Percentiles rank a stretch among this genome's conserved stretches.
These are phyloP conservation scores for Globisporangium spiculum DNA, from an alignment of 352 stramenopile species.

Conservation along the genomic window DNA sequence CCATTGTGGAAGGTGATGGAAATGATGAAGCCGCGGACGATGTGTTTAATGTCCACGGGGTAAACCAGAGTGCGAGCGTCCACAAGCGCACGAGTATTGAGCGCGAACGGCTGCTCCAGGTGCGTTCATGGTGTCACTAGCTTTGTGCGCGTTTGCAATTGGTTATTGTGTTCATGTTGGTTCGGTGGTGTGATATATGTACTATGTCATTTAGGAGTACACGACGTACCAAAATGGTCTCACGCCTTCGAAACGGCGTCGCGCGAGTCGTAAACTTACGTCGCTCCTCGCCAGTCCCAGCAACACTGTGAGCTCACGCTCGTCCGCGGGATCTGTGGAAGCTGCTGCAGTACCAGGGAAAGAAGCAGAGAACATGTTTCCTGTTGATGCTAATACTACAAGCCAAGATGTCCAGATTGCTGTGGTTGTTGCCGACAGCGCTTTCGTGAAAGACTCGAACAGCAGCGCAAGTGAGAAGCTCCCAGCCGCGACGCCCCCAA, in stretches of 20 bases:
- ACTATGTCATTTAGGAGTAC: slow-evolving; percentile 10
- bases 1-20: background rate
- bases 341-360: background rate
- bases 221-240: slow-evolving; percentile 13
- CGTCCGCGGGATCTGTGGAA: background rate
- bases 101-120: slow-evolving; percentile 14
- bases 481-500: background rate
- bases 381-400: background rate
- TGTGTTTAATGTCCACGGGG: background rate
- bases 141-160: background rate
- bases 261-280: slow-evolving; percentile 2
- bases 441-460: background rate
- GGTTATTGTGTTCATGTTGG: background rate
- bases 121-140: background rate
- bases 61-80: background rate
- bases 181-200: background rate
- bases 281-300: background rate
- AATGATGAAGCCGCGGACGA: background rate
- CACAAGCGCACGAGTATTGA: slow-evolving; percentile 13
- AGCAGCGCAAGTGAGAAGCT: slow-evolving; percentile 1
- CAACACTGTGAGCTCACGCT: slow-evolving; percentile 2
- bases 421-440: background rate
- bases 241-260: slow-evolving; percentile 10
- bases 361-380: slow-evolving; percentile 4
- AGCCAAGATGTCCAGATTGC: background rate